These are phyloP conservation scores for Zangia roseola DNA, from an alignment of 768 basidiomycete genomes.

Conservation along the genomic window DNA sequence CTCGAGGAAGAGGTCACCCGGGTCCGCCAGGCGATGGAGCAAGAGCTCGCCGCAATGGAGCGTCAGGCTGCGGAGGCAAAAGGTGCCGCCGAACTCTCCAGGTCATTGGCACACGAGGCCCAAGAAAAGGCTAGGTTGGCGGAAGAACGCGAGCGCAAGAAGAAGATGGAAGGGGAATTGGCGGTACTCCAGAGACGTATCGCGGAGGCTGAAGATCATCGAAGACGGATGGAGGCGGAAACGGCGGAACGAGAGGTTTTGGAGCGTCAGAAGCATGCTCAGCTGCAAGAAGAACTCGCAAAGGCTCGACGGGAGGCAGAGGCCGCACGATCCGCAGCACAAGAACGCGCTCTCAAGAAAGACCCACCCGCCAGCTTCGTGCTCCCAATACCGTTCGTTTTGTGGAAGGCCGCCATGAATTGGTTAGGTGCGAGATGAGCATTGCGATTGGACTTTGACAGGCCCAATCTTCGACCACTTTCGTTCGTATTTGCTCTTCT, in stretches of 20 bases:
- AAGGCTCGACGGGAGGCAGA: constrained; percentile 29
- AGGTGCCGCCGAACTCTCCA: constrained; percentile 29
- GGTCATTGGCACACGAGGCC: constrained; percentile 23
- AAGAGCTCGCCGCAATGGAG: constrained; percentile 22
- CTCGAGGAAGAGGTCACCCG: constrained; percentile 28
- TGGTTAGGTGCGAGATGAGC: constrained; percentile 31
- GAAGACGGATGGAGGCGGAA: constrained; percentile 28
- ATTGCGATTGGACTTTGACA: not conserved
- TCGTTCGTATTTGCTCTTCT: not conserved
- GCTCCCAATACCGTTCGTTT: constrained; percentile 34
- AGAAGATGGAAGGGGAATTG: constrained; percentile 26
- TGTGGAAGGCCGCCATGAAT: constrained; percentile 34
- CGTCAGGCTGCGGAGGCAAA: constrained; percentile 25
- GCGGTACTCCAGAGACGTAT: constrained; percentile 25
- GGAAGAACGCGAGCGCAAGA: constrained; percentile 32
- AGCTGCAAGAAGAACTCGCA: constrained; percentile 32
- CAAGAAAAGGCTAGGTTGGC: constrained; percentile 30
- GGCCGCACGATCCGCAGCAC: constrained; percentile 18
- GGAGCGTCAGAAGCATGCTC: constrained; percentile 27
- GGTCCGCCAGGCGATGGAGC: constrained; percentile 24
- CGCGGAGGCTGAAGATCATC: constrained; percentile 27
- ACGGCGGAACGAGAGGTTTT: constrained; percentile 24
- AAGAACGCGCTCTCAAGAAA: constrained; percentile 27
- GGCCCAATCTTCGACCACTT: not conserved
- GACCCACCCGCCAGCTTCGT: constrained; percentile 30